Evolutionary conservation across 306 rosid species (phyloP), one percentile per base, ranked within the genome.

Genomic region (Dryas alaskensis): DNA sequence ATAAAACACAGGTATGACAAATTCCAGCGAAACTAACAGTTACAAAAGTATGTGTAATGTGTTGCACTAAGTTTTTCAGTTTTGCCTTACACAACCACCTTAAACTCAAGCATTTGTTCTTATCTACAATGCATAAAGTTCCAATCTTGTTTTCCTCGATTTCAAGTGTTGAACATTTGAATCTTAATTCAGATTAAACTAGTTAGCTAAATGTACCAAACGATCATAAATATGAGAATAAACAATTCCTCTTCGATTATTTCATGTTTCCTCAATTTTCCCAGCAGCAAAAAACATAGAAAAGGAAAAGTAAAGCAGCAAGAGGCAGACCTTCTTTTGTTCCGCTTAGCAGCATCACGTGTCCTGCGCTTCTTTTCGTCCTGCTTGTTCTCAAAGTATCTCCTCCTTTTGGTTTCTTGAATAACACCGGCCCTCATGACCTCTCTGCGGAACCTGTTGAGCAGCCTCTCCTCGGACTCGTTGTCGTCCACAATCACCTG

Each of bases 271-370:
- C 13, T 8, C 8, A 49, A 71, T 43, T 57, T 64, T 27, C 64
- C 46, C 12, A 39, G 53, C 31, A 64, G 53, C 10, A 40, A 75
- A n/a, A 22, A 25, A 31, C 37, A 31, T 31, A 31, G 37, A 31
- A 31, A 67, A 4, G 64, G n/a, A 7, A 50, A 40, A 7, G 7
- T 40, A 65, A 66, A 16, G 9, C 27, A 60, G n/a, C 8, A 16
- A 60, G 31, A 13, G 10, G 10, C 10, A 45, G 5, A 91, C 97
- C 96, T 92, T 73, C 91, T 83, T 11, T 88, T 81, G 49, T 88
- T 94, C 58, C 98, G 92, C 78, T 86, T 89, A 31, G 98, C 92
- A 72, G 95, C 92, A n/a, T 94, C 98, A 3, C 96, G 90, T 9
- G 69, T 1, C 81, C 67, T 87, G 40, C 97, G 92, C 77, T 92